phyloP scores from a whole-genome alignment of 2,329 filamentous ascomycete genomes.

The Spiromastix sp. region DNA sequence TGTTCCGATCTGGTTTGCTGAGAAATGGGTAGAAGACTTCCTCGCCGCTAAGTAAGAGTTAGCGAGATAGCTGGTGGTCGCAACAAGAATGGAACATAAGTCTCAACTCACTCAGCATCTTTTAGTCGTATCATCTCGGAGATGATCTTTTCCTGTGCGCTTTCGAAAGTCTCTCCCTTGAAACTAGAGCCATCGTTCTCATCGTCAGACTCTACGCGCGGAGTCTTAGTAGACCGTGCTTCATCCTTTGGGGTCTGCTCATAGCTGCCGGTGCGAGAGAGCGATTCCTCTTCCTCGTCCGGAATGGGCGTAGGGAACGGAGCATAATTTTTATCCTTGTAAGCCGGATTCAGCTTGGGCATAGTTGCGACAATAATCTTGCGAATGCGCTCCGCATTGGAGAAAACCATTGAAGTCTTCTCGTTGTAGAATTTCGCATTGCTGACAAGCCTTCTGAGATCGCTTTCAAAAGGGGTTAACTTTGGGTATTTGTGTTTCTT shows the following conservation, averaged over 20 bases:
- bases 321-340: conserved; percentile 57
- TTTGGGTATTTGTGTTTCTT: conserved; percentile 56
- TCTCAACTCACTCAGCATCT: conserved; percentile 49
- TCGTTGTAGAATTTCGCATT: conserved; percentile 81
- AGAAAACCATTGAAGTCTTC: conserved; percentile 60
- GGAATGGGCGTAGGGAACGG: conserved; percentile 66
- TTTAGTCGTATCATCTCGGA: conserved; percentile 59
- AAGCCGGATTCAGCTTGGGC: conserved; percentile 77
- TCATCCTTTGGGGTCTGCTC: conserved; percentile 6
- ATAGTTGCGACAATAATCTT: conserved; percentile 83
- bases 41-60: conserved; percentile 40
- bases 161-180: conserved; percentile 65
- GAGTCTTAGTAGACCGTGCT: conserved; percentile 9
- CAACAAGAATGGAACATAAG: conserved; percentile 9
- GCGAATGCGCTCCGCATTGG: conserved; percentile 76
- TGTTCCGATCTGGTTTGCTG: conserved; percentile 60
- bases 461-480: conserved; percentile 67
- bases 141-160: conserved; percentile 78
- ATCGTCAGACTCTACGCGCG: conserved; percentile 15
- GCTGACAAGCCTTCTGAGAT: conserved; percentile 76
- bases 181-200: conserved; percentile 39
- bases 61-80: conserved; percentile 12
- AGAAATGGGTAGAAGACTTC: conserved; percentile 66
- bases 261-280: neutral
- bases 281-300: conserved; percentile 33